These are phyloP conservation scores for Aspergillus spinulosporus DNA, from an alignment of 2,329 filamentous ascomycete species.

Conservation along the genomic window DNA sequence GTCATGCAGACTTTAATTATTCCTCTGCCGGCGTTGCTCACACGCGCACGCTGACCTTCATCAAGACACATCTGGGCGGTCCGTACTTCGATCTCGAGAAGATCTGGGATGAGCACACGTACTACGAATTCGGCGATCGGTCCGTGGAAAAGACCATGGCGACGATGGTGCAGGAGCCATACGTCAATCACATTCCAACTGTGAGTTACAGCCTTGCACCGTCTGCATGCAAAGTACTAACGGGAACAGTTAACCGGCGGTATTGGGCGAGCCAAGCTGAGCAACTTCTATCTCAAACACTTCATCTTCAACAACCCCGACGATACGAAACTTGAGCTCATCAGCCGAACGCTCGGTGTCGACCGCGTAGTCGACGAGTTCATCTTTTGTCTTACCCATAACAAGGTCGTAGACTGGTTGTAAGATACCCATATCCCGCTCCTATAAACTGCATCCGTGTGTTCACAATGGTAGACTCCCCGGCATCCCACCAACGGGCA, in stretches of 20 bases:
- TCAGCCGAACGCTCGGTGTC: conserved; percentile 70
- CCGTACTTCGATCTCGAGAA: conserved; percentile 73
- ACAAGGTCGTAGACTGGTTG: conserved; percentile 68
- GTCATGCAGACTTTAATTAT: conserved; percentile 53
- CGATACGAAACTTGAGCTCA: conserved; percentile 66
- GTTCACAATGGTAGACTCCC: conserved; percentile 47
- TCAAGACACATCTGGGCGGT: conserved; percentile 64
- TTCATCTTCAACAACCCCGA: conserved; percentile 73
- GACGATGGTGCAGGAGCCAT: conserved; percentile 76
- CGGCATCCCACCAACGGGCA: conserved; percentile 59
- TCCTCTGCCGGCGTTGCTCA: conserved; percentile 62
- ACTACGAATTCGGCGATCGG: conserved; percentile 68
- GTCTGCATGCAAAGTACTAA: not conserved
- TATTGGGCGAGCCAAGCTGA: conserved; percentile 63
- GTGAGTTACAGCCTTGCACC: conserved; percentile 39
- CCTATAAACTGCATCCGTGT: no score
- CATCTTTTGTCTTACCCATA: conserved; percentile 64
- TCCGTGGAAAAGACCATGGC: conserved; percentile 72
- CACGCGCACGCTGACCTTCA: conserved; percentile 63
- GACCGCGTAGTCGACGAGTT: conserved; percentile 74
- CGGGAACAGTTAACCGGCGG: conserved; percentile 56
- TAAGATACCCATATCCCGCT: conserved; percentile 41
- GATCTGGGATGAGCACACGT: conserved; percentile 77
- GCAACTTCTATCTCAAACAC: conserved; percentile 69
- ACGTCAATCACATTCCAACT: conserved; percentile 75